Evolutionary conservation across 2,329 filamentous ascomycete genomes (phyloP).

Genomic region (Exophiala phaeomuriformis): DNA sequence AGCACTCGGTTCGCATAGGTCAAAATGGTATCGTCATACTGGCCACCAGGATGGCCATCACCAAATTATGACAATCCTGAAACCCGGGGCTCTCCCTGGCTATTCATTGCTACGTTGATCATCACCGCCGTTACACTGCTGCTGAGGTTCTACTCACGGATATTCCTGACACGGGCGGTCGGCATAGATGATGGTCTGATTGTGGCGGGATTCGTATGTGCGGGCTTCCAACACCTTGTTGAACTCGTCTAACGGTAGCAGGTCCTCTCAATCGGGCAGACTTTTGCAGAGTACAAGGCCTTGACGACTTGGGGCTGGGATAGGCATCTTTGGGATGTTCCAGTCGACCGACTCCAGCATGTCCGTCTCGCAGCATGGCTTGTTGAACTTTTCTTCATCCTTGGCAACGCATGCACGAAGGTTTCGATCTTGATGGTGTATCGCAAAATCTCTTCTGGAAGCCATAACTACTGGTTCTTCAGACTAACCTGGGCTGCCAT

Average conservation of each 20-base stretch:
- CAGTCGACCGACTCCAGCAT: conserved; percentile 3
- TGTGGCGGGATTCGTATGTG: conserved; percentile 12
- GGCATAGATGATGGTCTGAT: conserved; percentile 17
- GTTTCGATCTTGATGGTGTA: conserved; percentile 18
- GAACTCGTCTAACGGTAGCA: background rate
- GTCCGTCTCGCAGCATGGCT: conserved; percentile 16
- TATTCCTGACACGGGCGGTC: conserved; percentile 1
- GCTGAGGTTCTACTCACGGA: conserved; percentile 15
- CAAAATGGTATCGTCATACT: background rate
- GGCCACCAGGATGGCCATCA: conserved; percentile 9
- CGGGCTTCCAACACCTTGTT: background rate
- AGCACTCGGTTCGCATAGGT: background rate
- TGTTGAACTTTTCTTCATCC: conserved; percentile 17
- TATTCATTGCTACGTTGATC: conserved; percentile 11
- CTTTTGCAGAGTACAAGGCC: conserved; percentile 12
- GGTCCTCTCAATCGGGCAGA: conserved; percentile 18
- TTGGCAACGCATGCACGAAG: conserved; percentile 16
- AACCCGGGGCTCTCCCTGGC: conserved; percentile 6
- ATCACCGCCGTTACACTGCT: conserved; percentile 7
- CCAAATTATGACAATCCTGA: conserved; percentile 12
- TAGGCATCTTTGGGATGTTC: conserved; percentile 17
- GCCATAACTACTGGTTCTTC: conserved; percentile 15
- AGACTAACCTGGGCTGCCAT: conserved; percentile 14
- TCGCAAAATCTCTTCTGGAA: conserved; percentile 13
- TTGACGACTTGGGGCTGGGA: conserved; percentile 17